These are phyloP conservation scores for Tetraselmis striata DNA, from an alignment of 139 green algal species.

Conservation along the genomic window DNA sequence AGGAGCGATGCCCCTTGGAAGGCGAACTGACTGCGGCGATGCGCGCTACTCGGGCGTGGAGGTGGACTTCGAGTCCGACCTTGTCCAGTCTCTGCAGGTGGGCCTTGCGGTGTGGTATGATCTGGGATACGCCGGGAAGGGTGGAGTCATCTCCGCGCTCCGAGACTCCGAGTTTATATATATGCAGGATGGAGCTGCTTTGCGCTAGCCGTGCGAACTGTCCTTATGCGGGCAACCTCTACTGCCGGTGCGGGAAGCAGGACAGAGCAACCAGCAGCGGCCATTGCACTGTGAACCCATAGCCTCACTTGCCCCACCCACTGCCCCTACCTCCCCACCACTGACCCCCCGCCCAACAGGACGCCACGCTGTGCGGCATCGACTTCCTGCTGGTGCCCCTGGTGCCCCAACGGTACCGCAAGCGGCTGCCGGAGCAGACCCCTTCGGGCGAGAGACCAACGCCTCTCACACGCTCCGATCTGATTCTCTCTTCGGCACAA, in stretches of 20 bases:
- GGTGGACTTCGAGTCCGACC: conserved; percentile 44
- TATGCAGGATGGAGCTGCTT: background rate
- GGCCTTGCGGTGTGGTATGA: background rate
- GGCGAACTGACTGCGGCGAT: conserved; percentile 77
- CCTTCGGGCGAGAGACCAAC: conserved; percentile 16
- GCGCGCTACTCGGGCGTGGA: conserved; percentile 76
- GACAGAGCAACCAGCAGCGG: too few relatives aligned
- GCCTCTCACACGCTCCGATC: conserved; percentile 56
- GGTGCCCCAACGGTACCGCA: conserved; percentile 37
- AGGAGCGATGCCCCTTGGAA: conserved; percentile 78
- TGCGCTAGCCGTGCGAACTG: too few relatives aligned
- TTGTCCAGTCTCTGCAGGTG: conserved; percentile 57
- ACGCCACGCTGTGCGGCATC: conserved; percentile 64
- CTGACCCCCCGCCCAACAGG: conserved; percentile 24
- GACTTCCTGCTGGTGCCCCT: conserved; percentile 86
- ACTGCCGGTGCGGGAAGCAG: too few relatives aligned
- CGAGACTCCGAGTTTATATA: too few relatives aligned
- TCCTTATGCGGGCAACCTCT: too few relatives aligned
- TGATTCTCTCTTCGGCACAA: conserved; percentile 54
- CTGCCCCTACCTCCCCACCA: too few relatives aligned
- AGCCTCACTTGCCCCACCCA: background rate
- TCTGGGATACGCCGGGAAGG: background rate
- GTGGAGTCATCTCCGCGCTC: background rate
- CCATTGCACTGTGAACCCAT: too few relatives aligned
- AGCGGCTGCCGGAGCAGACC: conserved; percentile 21